Conservation (phyloP, 768 basidiomycete species). For the Mycena venus region DNA sequence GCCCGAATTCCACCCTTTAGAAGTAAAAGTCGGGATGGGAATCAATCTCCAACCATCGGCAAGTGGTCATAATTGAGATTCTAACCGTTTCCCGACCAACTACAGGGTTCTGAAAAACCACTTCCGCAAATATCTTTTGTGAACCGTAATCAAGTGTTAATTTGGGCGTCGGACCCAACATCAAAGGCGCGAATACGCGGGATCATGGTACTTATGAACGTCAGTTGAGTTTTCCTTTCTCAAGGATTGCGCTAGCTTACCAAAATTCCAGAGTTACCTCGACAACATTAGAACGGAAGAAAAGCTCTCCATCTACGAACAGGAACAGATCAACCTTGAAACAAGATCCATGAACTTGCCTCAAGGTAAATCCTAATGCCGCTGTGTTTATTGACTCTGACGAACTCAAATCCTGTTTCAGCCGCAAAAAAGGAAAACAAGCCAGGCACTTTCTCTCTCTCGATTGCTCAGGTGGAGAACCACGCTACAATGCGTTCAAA, state of each 20-base stretch:
- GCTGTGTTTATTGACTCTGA: not conserved
- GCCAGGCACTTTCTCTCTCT: not conserved
- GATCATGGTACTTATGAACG: conserved; percentile 1
- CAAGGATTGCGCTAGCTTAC: not conserved
- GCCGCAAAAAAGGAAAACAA: not conserved
- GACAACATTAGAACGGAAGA: not conserved
- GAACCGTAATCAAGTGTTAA: not conserved
- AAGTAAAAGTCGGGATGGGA: conserved; percentile 14
- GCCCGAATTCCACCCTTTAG: not conserved
- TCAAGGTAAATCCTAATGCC: not conserved
- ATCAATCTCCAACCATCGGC: conserved; percentile 7
- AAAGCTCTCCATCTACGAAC: not conserved
- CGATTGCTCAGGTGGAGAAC: too few species aligned
- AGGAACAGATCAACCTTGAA: not conserved
- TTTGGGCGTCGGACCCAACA: not conserved
- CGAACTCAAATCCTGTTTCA: too few species aligned
- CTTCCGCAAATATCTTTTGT: too few species aligned
- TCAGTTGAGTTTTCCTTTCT: not conserved
- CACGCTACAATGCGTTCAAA: not conserved
- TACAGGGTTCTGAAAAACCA: not conserved
- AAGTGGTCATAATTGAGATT: too few species aligned
- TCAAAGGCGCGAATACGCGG: not conserved
- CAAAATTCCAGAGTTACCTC: not conserved
- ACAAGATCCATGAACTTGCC: not conserved
- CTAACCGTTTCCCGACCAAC: too few species aligned